phyloP scores from a whole-genome alignment of 768 basidiomycete species.

The Podaxis carcinomalis region DNA sequence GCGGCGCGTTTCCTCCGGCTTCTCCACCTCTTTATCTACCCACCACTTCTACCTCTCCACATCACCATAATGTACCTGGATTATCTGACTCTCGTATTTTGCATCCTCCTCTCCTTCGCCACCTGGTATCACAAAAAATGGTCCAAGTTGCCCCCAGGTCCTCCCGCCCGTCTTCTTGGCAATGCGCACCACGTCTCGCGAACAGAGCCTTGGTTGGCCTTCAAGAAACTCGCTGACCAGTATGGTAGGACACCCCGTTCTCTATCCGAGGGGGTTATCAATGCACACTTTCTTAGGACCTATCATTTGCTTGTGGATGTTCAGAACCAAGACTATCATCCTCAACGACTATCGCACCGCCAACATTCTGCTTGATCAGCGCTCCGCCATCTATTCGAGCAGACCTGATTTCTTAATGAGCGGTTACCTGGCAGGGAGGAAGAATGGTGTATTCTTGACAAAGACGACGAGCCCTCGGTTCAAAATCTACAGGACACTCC shows the following conservation, averaged over 20 bases:
- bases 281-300: conserved; percentile 24
- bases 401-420: conserved; percentile 32
- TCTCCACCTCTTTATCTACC: background rate
- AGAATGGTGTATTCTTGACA: conserved; percentile 26
- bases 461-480: conserved; percentile 28
- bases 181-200: conserved; percentile 23
- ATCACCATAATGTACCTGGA: background rate
- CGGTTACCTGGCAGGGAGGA: conserved; percentile 26
- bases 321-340: conserved; percentile 38
- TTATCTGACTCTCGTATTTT: background rate
- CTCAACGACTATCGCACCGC: conserved; percentile 40
- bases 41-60: background rate
- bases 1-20: background rate
- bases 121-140: background rate
- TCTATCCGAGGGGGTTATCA: background rate
- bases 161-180: conserved; percentile 18
- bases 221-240: conserved; percentile 16
- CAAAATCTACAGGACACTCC: conserved; percentile 30
- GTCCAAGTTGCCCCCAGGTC: conserved; percentile 22
- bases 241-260: conserved; percentile 14
- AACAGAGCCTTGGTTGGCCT: conserved; percentile 16
- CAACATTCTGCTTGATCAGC: conserved; percentile 42
- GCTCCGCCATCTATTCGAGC: conserved; percentile 47
- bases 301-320: conserved; percentile 33
- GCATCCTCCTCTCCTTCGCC: background rate